A percentile compares a stretch with the other conserved stretches of the same genome.
Conservation (phyloP, 2,329 filamentous ascomycete species). For the Amesomyces nigricolor region DNA sequence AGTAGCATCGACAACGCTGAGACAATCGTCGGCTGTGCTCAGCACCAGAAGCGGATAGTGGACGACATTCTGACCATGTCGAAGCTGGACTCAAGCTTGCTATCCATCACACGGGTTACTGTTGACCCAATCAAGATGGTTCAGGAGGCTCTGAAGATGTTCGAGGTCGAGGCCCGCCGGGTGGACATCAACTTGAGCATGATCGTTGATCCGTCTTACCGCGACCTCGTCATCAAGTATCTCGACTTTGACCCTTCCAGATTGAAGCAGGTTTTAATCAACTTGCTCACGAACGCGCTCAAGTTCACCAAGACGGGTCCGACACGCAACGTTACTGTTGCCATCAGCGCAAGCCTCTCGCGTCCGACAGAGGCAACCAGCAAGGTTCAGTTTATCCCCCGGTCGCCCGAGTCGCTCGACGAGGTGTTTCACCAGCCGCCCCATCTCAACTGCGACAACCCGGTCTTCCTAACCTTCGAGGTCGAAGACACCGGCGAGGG, state of each 20-base stretch:
- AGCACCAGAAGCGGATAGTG: conserved; percentile 76
- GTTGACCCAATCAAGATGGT: conserved; percentile 63
- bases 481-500: conserved; percentile 75
- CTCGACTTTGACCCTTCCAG: conserved; percentile 66
- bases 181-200: conserved; percentile 63
- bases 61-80: conserved; percentile 69
- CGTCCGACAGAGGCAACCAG: conserved; percentile 38
- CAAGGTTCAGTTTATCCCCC: conserved; percentile 57
- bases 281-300: conserved; percentile 73
- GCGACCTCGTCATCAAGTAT: conserved; percentile 54
- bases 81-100: conserved; percentile 69
- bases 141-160: conserved; percentile 67
- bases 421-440: conserved; percentile 36
- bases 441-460: conserved; percentile 35
- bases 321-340: conserved; percentile 49
- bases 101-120: conserved; percentile 65
- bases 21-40: conserved; percentile 70
- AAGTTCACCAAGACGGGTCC: conserved; percentile 68
- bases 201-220: conserved; percentile 57
- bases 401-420: conserved; percentile 43
- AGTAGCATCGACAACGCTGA: conserved; percentile 68
- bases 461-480: conserved; percentile 63
- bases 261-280: conserved; percentile 73
- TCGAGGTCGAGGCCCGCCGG: conserved; percentile 66
- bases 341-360: conserved; percentile 40